These are phyloP conservation scores for Coprinopsis strossmayeri DNA, from an alignment of 768 basidiomycete species.

Conservation along the genomic window DNA sequence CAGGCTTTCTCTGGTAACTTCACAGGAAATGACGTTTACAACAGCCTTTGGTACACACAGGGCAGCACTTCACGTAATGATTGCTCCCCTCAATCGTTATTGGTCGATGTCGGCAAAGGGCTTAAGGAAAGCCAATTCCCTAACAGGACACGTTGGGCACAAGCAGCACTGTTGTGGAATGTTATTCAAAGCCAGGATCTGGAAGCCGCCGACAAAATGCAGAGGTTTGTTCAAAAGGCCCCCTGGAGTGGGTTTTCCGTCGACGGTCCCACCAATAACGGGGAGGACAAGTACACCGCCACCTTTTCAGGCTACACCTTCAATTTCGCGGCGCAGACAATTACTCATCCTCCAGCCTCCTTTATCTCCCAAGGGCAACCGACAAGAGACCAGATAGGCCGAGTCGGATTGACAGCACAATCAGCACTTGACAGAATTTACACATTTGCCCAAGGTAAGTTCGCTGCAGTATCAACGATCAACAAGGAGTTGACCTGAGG, in stretches of 20 bases:
- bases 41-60: constrained; percentile 44
- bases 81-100: constrained; percentile 46
- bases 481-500: not conserved
- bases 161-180: constrained; percentile 55
- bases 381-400: constrained; percentile 33
- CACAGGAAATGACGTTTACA: constrained; percentile 35
- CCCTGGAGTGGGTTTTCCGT: constrained; percentile 39
- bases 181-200: constrained; percentile 45
- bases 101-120: constrained; percentile 47
- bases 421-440: constrained; percentile 52
- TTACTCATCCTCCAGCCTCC: constrained; percentile 34
- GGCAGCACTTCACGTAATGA: constrained; percentile 34
- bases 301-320: constrained; percentile 46
- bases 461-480: constrained; percentile 2
- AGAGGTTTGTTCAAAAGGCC: constrained; percentile 38
- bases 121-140: constrained; percentile 33
- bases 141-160: constrained; percentile 52
- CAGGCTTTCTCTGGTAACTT: constrained; percentile 38
- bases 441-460: constrained; percentile 50
- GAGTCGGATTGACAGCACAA: constrained; percentile 31
- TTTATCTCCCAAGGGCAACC: constrained; percentile 45
- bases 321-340: constrained; percentile 52
- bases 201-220: constrained; percentile 29
- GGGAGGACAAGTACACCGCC: constrained; percentile 30
- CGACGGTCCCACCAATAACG: constrained; percentile 34